Conservation (phyloP, 306 rosid species). For the Sesbania bispinosa region DNA sequence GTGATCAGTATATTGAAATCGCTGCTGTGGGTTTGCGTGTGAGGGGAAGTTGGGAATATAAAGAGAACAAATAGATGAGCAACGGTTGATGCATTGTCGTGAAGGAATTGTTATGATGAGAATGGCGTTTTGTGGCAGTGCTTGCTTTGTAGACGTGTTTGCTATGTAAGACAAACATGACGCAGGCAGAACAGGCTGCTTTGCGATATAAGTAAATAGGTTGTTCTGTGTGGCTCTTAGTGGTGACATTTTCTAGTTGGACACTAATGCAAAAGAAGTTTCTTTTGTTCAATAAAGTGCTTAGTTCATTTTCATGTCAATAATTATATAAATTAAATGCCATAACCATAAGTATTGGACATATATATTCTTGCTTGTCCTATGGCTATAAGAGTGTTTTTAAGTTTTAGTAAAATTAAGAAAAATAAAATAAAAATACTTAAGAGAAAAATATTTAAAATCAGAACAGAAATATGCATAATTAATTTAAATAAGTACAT, state of each 20-base stretch:
- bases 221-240: not conserved
- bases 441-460: too few species aligned
- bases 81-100: not conserved
- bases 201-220: too few species aligned
- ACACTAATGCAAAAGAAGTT: not conserved
- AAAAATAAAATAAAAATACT: too few species aligned
- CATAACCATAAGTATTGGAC: too few species aligned
- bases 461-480: too few species aligned
- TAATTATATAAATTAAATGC: too few species aligned
- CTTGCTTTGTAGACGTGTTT: not conserved
- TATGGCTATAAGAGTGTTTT: too few species aligned
- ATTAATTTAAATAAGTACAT: too few species aligned
- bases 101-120: not conserved
- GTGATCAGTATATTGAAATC: not conserved
- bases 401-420: too few species aligned
- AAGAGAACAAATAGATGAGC: not conserved
- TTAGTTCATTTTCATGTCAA: not conserved
- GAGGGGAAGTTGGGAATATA: not conserved
- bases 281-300: not conserved
- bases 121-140: not conserved
- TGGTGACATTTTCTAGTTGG: not conserved
- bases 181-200: not conserved
- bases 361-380: too few species aligned
- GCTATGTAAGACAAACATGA: conserved; percentile 19
- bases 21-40: not conserved